Percentiles rank a stretch among this genome's conserved stretches.
These are phyloP conservation scores for Colletotrichum zoysiae DNA, from an alignment of 2,329 filamentous ascomycete genomes.

Conservation along the genomic window DNA sequence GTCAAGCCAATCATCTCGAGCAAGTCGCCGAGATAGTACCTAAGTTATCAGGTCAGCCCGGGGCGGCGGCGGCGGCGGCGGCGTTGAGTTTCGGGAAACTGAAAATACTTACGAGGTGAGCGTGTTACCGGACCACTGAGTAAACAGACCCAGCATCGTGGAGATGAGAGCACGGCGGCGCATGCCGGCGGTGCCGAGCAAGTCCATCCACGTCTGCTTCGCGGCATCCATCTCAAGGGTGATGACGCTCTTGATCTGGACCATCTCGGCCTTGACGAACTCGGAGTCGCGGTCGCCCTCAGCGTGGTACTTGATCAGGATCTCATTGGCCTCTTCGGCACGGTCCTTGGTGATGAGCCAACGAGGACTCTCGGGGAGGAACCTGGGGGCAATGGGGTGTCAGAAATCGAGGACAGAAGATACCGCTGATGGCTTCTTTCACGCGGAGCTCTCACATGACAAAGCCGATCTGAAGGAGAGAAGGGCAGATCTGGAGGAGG, in stretches of 20 bases:
- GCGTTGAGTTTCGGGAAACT: not conserved
- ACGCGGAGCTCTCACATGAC: conserved; percentile 54
- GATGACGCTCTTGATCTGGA: conserved; percentile 70
- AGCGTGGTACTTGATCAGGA: conserved; percentile 60
- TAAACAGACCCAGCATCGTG: conserved; percentile 64
- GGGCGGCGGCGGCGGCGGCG: accelerated
- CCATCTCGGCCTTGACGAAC: conserved; percentile 70
- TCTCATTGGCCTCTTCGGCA: conserved; percentile 48
- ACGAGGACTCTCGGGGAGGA: conserved; percentile 51
- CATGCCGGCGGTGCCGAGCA: conserved; percentile 64
- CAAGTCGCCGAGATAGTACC: conserved; percentile 61
- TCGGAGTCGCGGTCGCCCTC: conserved; percentile 64
- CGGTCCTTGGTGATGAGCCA: conserved; percentile 51
- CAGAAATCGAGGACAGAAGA: not conserved
- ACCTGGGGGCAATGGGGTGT: conserved; percentile 50
- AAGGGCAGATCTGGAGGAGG: conserved; percentile 60
- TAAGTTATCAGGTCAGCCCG: conserved; percentile 32
- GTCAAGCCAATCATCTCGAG: conserved; percentile 60
- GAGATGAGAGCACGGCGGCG: conserved; percentile 63
- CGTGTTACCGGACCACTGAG: conserved; percentile 66
- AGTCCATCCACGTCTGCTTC: conserved; percentile 65
- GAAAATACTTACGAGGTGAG: conserved; percentile 53
- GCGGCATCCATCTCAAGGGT: conserved; percentile 66
- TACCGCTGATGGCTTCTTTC: not conserved
- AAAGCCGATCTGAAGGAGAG: conserved; percentile 55